Percentiles rank a stretch among this genome's conserved stretches.
Evolutionary conservation across 768 basidiomycete genomes (phyloP).

Genomic region (Daedalea quercina): DNA sequence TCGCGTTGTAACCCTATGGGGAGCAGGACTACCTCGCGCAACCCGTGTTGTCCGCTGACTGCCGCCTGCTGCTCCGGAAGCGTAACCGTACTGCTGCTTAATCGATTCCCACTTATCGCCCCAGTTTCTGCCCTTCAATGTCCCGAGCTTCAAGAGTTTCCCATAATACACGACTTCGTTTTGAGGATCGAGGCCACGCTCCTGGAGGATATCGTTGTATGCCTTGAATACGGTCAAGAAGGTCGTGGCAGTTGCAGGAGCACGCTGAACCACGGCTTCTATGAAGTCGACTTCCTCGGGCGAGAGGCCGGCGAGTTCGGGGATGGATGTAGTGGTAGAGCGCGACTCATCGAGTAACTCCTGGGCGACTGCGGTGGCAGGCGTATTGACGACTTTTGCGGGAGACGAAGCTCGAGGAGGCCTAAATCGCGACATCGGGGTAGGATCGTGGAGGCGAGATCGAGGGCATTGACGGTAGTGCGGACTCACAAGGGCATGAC

Average conservation of each 20-base stretch:
- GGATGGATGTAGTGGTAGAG: constrained; percentile 18
- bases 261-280: constrained; percentile 67
- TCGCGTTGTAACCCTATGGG: constrained; percentile 15
- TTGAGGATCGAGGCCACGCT: constrained; percentile 69
- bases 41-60: constrained; percentile 11
- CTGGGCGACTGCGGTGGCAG: constrained; percentile 9
- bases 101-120: constrained; percentile 73
- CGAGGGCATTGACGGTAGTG: no score
- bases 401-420: constrained; percentile 30
- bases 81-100: constrained; percentile 48
- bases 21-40: constrained; percentile 14
- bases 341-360: constrained; percentile 17
- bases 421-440: constrained; percentile 25
- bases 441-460: no score
- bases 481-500: no score
- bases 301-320: constrained; percentile 26
- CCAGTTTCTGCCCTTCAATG: constrained; percentile 76
- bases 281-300: constrained; percentile 59
- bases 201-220: constrained; percentile 72
- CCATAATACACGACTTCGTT: constrained; percentile 77
- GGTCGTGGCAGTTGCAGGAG: constrained; percentile 60
- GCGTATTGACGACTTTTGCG: constrained; percentile 4
- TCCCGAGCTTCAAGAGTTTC: constrained; percentile 77
- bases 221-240: constrained; percentile 82
- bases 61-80: constrained; percentile 7